A percentile compares a stretch with the other conserved stretches of the same genome.
Conservation (phyloP, 805 yeast genomes). For the Saccharomycopsis fodiens region DNA sequence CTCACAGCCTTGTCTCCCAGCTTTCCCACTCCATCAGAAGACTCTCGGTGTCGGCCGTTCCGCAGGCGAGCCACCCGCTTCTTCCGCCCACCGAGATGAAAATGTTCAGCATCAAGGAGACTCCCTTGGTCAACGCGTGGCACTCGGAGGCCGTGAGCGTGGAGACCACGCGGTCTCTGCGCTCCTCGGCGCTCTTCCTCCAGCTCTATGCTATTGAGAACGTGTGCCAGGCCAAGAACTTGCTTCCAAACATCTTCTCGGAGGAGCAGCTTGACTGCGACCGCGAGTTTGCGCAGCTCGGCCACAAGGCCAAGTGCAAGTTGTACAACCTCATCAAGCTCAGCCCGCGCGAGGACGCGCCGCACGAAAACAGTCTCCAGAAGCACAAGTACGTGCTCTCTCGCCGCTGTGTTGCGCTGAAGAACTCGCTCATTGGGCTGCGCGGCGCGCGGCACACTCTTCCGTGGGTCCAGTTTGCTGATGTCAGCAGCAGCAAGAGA, state of each 20-base stretch:
- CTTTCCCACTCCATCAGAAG: slow-evolving; percentile 10
- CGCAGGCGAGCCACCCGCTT: background rate
- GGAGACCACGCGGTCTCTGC: slow-evolving; percentile 8
- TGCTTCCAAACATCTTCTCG: slow-evolving; percentile 20
- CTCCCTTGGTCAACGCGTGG: slow-evolving; percentile 18
- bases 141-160: slow-evolving; percentile 5
- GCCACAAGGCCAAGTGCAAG: slow-evolving; percentile 17
- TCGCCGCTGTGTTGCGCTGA: background rate
- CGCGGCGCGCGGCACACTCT: background rate
- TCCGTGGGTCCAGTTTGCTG: slow-evolving; percentile 19
- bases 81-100: background rate
- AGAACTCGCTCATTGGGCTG: slow-evolving; percentile 1
- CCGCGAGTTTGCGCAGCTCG: slow-evolving; percentile 9
- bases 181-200: slow-evolving; percentile 17
- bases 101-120: slow-evolving; percentile 16
- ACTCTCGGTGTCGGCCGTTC: background rate
- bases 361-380: slow-evolving; percentile 5
- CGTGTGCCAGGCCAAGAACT: slow-evolving; percentile 7
- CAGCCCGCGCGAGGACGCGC: slow-evolving; percentile 17
- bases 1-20: slow-evolving; percentile 6
- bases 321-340: slow-evolving; percentile 18
- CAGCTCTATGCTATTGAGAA: slow-evolving; percentile 21
- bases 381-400: slow-evolving; percentile 8
- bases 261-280: slow-evolving; percentile 8
- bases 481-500: background rate